Conservation (phyloP, 768 basidiomycete genomes). For the Termitomyces sp. region DNA sequence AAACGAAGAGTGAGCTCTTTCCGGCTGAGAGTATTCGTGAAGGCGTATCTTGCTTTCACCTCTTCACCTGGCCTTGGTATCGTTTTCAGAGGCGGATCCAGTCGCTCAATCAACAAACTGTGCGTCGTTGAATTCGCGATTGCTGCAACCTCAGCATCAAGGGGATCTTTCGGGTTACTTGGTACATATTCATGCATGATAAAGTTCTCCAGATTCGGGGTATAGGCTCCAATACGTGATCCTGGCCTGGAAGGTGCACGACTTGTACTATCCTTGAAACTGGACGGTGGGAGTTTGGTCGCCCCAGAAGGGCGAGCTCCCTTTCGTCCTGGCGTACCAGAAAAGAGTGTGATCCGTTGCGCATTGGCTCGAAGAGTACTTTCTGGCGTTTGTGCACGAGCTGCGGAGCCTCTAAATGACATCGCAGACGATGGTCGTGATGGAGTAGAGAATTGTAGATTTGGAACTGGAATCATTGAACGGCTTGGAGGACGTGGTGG, state of each 20-base stretch:
- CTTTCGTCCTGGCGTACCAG: constrained; percentile 33
- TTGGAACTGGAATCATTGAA: constrained; percentile 80
- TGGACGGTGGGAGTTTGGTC: constrained; percentile 61
- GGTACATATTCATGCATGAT: constrained; percentile 62
- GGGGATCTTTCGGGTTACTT: constrained; percentile 65
- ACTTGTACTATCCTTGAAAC: constrained; percentile 58
- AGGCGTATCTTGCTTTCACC: constrained; percentile 77
- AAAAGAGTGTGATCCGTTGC: constrained; percentile 53
- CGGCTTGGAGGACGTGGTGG: constrained; percentile 74
- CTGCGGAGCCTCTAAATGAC: constrained; percentile 48
- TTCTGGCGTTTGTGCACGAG: constrained; percentile 69
- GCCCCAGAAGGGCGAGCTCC: constrained; percentile 29
- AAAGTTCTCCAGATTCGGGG: constrained; percentile 48
- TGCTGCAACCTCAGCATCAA: constrained; percentile 73
- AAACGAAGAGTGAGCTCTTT: constrained; percentile 78
- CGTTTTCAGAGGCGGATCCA: constrained; percentile 69
- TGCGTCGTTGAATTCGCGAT: constrained; percentile 76
- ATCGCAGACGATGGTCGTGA: constrained; percentile 69
- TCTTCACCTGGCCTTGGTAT: constrained; percentile 72
- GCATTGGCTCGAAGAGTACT: constrained; percentile 51
- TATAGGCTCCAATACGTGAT: constrained; percentile 61
- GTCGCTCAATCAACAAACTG: constrained; percentile 69
- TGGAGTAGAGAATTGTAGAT: constrained; percentile 59
- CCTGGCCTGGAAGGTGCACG: constrained; percentile 60
- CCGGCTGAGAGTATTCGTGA: constrained; percentile 64